These are phyloP conservation scores for Nephromyces sp. DNA, from an alignment of 169 alveolate genomes.

Conservation along the genomic window DNA sequence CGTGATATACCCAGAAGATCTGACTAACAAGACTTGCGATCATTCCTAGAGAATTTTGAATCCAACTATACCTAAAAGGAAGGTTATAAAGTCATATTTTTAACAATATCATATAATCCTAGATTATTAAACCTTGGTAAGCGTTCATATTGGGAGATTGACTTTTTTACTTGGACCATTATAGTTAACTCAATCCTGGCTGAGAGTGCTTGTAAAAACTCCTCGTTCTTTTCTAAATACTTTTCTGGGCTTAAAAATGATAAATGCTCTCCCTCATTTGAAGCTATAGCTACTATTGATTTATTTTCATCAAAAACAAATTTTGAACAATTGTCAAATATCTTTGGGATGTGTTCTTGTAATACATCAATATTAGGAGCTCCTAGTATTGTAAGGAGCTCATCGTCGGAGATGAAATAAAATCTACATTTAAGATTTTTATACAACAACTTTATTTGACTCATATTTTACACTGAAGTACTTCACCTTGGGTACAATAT, in stretches of 20 bases:
- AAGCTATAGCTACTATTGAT: conserved; percentile 3
- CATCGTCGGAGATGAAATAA: conserved; percentile 85
- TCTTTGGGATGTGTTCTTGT: conserved; percentile 83
- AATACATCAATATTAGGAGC: conserved; percentile 74
- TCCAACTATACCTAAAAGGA: too few relatives aligned
- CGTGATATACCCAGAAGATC: conserved; percentile 90
- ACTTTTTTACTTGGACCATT: too few relatives aligned
- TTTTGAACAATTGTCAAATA: conserved; percentile 84
- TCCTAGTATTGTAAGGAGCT: conserved; percentile 81
- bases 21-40: conserved; percentile 72
- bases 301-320: conserved; percentile 62
- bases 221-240: not conserved
- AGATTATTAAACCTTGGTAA: too few relatives aligned
- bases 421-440: conserved; percentile 44
- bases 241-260: not conserved
- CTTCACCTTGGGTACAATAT: conserved; percentile 61
- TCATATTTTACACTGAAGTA: not conserved
- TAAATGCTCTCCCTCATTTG: not conserved
- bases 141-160: too few relatives aligned
- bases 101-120: too few relatives aligned
- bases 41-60: conserved; percentile 72
- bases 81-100: too few relatives aligned
- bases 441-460: not conserved
- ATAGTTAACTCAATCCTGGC: not conserved
- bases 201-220: not conserved